Percentiles rank a stretch among this genome's conserved stretches.
Conservation (phyloP, 257 asterid species). For the Penstemon barbatus region DNA sequence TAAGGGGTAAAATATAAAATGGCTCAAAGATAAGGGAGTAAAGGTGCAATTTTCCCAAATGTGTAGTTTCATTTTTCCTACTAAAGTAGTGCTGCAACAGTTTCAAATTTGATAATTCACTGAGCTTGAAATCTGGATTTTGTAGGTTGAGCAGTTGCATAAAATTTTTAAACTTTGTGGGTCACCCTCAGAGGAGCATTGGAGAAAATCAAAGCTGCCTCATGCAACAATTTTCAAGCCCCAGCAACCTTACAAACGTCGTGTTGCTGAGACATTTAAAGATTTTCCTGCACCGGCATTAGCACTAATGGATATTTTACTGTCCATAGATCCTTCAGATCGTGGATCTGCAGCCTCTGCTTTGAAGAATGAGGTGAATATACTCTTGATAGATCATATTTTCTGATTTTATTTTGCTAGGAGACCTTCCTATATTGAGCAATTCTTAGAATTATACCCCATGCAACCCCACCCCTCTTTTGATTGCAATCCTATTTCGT, state of each 20-base stretch:
- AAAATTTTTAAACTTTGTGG: slow-evolving; percentile 98
- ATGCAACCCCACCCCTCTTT: neutral
- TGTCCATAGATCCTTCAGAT: slow-evolving; percentile 82
- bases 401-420: slow-evolving; percentile 18
- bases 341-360: slow-evolving; percentile 94
- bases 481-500: neutral
- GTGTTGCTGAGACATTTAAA: slow-evolving; percentile 81
- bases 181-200: slow-evolving; percentile 93
- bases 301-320: slow-evolving; percentile 71
- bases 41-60: too few species aligned
- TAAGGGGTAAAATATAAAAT: too few species aligned
- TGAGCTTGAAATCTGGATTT: too few species aligned
- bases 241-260: slow-evolving; percentile 83
- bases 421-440: neutral
- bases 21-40: too few species aligned
- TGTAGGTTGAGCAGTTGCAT: slow-evolving; percentile 89
- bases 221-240: slow-evolving; percentile 97
- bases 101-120: too few species aligned
- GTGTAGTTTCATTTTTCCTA: too few species aligned
- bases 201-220: slow-evolving; percentile 94
- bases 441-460: neutral
- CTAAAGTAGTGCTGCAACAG: too few species aligned
- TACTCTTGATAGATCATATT: slow-evolving; percentile 2
- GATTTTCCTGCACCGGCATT: slow-evolving; percentile 85
- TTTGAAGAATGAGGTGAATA: slow-evolving; percentile 78